Evolutionary conservation across 495 filamentous ascomycete genomes (phyloP), one percentile per base, ranked within the genome.

Genomic region (Rhizodiscina lignyota): DNA sequence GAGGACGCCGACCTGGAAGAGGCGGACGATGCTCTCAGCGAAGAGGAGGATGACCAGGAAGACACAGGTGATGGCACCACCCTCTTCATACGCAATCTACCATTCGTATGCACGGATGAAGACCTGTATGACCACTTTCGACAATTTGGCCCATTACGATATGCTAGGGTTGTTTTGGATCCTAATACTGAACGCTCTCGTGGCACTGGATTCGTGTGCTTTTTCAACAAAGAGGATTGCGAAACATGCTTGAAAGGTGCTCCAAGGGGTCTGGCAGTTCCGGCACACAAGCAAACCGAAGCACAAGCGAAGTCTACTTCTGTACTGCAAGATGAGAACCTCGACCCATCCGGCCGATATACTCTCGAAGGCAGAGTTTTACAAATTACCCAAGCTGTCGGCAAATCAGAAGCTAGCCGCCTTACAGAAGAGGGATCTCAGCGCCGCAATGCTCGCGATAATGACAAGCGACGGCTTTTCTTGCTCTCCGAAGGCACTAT

Each of bases 191-290:
- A 83, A 41, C 72, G 79, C 11, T 83, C 89, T 2, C 80, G 78
- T 24, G 89, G 89, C 19, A 94, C 89, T 3, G 89, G 80, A 2
- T 99, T 99, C 49, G 85, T 93, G 13, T 89, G 82, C 55, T 96
- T 96, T 64, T 79, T 74, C 60, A 75, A 81, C 37, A 53, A 57
- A 30, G 72, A 77, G 13, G 79, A 94, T 52, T 77, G 70, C 21
- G 62, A 68, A 33, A 50, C 63, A 17, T 96, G 91, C 55, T 53
- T 94, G 29, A 68, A 70, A 34, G 64, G 63, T 17, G 80, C 83
- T 2, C 89, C 89, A 52, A 29, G 58, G 11, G 31, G 16, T n/a
- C 16, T 18, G 32, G 30, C 19, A 21, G 18, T 21, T 2, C 11
- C 42, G 2, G 32, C 33, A 6, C 18, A 6, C 17, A 32, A 30